Base-by-base conservation (phyloP, 2,329 filamentous ascomycete species). In the Fusarium transvaalense region DNA sequence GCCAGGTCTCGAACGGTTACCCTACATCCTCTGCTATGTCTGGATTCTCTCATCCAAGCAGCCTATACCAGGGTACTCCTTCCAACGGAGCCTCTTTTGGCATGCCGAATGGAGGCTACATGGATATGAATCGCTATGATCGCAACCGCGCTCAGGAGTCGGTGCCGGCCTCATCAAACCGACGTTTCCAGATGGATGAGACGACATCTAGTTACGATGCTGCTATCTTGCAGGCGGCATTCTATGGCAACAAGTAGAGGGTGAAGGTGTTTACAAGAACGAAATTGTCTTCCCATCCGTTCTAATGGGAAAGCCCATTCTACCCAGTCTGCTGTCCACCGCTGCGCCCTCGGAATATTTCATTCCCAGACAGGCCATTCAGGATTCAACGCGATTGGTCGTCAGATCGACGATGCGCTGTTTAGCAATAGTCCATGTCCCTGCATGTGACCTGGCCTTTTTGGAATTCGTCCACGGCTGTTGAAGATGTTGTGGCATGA, bases 11-110 rank as follows among this genome's bases (percentile, higher is more conserved):
- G 47, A 66, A 46, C 13, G 57, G 60, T 43, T 64, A 66, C 62
- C 57, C 62, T 27, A 56, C 69, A 10, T 75, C 75, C 13, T 80
- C 81, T 2, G 72, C 74, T 7, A 63, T 74, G 9, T 77, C 75
- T 15, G 72, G 66, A 9, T 87, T 87, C 65, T 83, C 85, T 15
- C 78, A 85, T 56, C 76, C 79, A 2, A 87, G 84, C 72, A 86
- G 83, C 65, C 68, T 88, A 23, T 85, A 84, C 58, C 81, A 80
- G 39, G 82, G 84, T 34, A 85, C 83, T 7, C 84, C 83, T 2
- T 68, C 66, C 8, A 75, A 75, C 37, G 74, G 70, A 15, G 57
- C 64, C 10, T 51, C 47, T n/a, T 68, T 67, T 57, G 69, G 66
- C 10, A 58, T 68, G 31, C 57, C 69, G 5, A 38, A 55, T 25